phyloP scores from a whole-genome alignment of 495 filamentous ascomycete species.

The Halenospora varia region DNA sequence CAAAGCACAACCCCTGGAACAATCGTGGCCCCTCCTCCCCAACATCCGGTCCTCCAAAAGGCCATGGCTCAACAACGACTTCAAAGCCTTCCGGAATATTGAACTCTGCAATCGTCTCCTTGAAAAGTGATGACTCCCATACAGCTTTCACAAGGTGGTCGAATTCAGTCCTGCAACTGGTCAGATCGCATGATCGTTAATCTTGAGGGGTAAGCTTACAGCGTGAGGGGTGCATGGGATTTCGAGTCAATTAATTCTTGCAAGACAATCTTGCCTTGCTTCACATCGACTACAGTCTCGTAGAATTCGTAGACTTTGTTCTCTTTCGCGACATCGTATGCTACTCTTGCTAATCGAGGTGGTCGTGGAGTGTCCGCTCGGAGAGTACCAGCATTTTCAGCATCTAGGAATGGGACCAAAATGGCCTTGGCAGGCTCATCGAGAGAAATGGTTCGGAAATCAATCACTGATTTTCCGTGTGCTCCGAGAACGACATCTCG shows the following conservation, averaged over 20 bases:
- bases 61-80: slow-evolving; percentile 37
- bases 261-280: slow-evolving; percentile 37
- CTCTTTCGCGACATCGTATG: slow-evolving; percentile 60
- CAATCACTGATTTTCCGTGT: slow-evolving; percentile 7
- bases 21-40: slow-evolving; percentile 9
- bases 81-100: slow-evolving; percentile 58
- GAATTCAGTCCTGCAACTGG: slow-evolving; percentile 49
- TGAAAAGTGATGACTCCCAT: slow-evolving; percentile 53
- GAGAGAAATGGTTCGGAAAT: slow-evolving; percentile 13
- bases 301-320: slow-evolving; percentile 55
- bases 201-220: slow-evolving; percentile 35
- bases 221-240: slow-evolving; percentile 57
- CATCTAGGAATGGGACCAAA: slow-evolving; percentile 12
- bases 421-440: slow-evolving; percentile 15
- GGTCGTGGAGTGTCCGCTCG: slow-evolving; percentile 26
- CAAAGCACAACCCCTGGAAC: slow-evolving; percentile 27
- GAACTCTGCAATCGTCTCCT: slow-evolving; percentile 38
- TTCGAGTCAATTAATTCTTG: slow-evolving; percentile 52
- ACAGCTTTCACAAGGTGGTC: slow-evolving; percentile 55
- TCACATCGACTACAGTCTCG: slow-evolving; percentile 60
- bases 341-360: slow-evolving; percentile 47
- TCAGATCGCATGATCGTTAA: slow-evolving; percentile 5
- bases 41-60: slow-evolving; percentile 2
- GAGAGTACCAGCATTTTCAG: slow-evolving; percentile 3
- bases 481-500: slow-evolving; percentile 10